Conservation (phyloP, 208 protist species). For the Trypanosoma rangeli region DNA sequence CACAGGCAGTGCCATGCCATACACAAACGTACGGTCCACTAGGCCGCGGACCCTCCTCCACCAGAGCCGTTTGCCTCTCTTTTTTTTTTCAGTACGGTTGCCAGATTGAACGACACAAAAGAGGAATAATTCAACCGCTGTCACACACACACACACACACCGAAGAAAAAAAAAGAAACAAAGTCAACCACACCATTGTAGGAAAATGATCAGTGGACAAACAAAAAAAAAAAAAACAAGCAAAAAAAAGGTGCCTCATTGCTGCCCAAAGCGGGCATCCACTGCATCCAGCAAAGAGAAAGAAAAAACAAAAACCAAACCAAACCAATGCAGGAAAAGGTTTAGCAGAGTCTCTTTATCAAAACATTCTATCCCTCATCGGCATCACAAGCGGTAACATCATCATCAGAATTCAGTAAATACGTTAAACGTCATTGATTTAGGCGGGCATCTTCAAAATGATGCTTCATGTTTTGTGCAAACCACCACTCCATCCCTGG, state of each 20-base stretch:
- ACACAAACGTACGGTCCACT: not conserved
- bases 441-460: slow-evolving; percentile 55
- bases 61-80: not conserved
- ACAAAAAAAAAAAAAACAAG: slow-evolving; percentile 8
- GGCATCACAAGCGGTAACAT: no score
- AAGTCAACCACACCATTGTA: not conserved
- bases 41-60: not conserved
- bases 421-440: slow-evolving; percentile 14
- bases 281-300: not conserved
- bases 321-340: not conserved
- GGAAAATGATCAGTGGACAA: not conserved
- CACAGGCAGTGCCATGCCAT: not conserved
- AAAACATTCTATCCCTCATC: not conserved
- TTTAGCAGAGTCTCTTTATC: not conserved
- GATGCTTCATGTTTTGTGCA: slow-evolving; percentile 46
- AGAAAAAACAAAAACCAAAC: slow-evolving; percentile 7
- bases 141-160: not conserved
- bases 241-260: slow-evolving; percentile 3
- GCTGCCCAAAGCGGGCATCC: not conserved
- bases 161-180: not conserved
- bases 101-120: not conserved
- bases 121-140: slow-evolving; percentile 10
- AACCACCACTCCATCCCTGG: slow-evolving; percentile 84
- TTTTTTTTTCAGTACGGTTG: not conserved
- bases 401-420: slow-evolving; percentile 1